phyloP scores from a whole-genome alignment of 768 basidiomycete genomes.

The Rhizopogon roseolus region DNA sequence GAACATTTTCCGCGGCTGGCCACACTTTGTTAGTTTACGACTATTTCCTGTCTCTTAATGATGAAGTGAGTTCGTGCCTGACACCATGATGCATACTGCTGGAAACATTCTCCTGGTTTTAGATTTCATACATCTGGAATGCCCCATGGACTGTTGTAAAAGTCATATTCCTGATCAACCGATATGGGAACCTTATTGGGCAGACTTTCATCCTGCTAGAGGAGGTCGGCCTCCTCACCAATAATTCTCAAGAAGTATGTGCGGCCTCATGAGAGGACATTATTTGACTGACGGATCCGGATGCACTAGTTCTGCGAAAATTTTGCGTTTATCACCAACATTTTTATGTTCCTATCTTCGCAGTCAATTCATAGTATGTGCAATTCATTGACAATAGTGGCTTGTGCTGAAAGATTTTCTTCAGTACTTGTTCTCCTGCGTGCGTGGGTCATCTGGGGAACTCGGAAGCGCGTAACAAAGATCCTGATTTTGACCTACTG shows the following conservation, averaged over 20 bases:
- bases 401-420: background rate
- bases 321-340: background rate
- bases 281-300: background rate
- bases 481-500: slow-evolving; percentile 5
- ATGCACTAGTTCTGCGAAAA: slow-evolving; percentile 13
- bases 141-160: slow-evolving; percentile 11
- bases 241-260: slow-evolving; percentile 12
- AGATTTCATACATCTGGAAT: slow-evolving; percentile 8
- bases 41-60: slow-evolving; percentile 19
- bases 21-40: slow-evolving; percentile 20
- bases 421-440: slow-evolving; percentile 22
- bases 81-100: slow-evolving; percentile 10
- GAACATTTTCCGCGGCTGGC: slow-evolving; percentile 12
- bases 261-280: background rate
- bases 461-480: background rate
- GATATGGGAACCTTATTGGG: slow-evolving; percentile 12
- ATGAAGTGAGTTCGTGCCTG: slow-evolving; percentile 15
- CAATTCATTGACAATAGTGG: background rate
- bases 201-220: slow-evolving; percentile 16
- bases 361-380: slow-evolving; percentile 20
- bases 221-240: slow-evolving; percentile 15
- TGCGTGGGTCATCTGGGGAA: slow-evolving; percentile 18
- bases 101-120: background rate
- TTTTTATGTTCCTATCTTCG: slow-evolving; percentile 8
- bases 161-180: slow-evolving; percentile 13